Conservation (phyloP, 805 yeast genomes). For the Saccharomycopsis javanensis region DNA sequence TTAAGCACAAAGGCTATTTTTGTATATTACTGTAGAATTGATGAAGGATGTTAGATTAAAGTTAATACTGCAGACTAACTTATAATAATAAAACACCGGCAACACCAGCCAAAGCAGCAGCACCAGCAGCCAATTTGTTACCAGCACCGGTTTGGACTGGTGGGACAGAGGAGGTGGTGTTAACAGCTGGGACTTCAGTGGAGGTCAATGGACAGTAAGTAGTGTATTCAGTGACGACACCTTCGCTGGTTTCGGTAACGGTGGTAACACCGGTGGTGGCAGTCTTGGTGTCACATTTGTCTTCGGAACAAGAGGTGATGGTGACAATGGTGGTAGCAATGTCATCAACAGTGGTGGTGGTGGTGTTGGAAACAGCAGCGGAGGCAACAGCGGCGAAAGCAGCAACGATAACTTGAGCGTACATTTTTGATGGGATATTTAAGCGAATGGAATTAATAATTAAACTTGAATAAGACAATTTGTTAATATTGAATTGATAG, state of each 20-base stretch:
- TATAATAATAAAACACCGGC: conserved; percentile 19
- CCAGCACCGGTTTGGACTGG: conserved; percentile 17
- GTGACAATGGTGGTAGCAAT: conserved; percentile 24
- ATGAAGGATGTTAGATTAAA: no score
- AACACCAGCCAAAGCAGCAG: conserved; percentile 20
- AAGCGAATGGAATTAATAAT: background rate
- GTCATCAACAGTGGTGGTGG: conserved; percentile 18
- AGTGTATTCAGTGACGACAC: conserved; percentile 22
- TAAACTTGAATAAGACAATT: background rate
- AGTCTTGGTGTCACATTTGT: conserved; percentile 20
- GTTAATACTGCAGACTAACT: conserved; percentile 5
- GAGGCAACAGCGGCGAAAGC: conserved; percentile 13
- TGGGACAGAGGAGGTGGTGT: conserved; percentile 7
- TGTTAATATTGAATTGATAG: background rate
- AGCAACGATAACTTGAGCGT: conserved; percentile 12
- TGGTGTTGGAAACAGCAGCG: conserved; percentile 11
- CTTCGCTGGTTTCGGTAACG: conserved; percentile 20
- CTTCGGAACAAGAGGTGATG: conserved; percentile 22
- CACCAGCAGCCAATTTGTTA: conserved; percentile 19
- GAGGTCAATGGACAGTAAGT: conserved; percentile 24
- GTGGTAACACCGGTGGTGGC: conserved; percentile 22
- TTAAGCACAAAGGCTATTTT: background rate
- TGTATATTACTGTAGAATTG: no score
- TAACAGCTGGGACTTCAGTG: conserved; percentile 3
- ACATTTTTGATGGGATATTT: conserved; percentile 11